A percentile compares a stretch with the other conserved stretches of the same genome.
These are phyloP conservation scores for Nakazawaea holstii DNA, from an alignment of 805 yeast species.

Conservation along the genomic window DNA sequence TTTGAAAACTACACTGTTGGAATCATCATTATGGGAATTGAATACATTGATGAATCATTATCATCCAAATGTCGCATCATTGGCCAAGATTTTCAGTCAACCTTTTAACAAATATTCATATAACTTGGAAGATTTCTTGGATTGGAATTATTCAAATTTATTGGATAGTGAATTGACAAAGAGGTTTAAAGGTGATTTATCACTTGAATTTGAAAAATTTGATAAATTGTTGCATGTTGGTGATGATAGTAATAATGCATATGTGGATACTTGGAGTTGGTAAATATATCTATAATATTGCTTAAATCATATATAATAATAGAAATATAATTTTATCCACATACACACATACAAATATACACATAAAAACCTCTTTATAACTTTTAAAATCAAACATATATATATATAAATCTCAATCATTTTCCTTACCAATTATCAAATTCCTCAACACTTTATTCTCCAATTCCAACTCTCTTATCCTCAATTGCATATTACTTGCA, in stretches of 20 bases:
- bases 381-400: no score
- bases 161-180: constrained; percentile 60
- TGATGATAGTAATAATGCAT: constrained; percentile 3
- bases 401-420: not conserved
- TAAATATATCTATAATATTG: not conserved
- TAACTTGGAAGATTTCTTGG: constrained; percentile 90
- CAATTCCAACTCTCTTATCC: constrained; percentile 81
- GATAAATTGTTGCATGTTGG: constrained; percentile 28
- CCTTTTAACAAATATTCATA: constrained; percentile 86
- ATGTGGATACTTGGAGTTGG: constrained; percentile 8
- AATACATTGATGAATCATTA: constrained; percentile 72
- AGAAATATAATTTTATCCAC: not conserved
- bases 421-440: constrained; percentile 46
- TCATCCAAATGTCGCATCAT: constrained; percentile 91
- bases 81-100: constrained; percentile 83
- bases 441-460: constrained; percentile 83
- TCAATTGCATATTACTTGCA: constrained; percentile 59
- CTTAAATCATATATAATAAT: not conserved
- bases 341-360: not conserved
- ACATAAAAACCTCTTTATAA: no score
- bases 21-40: constrained; percentile 89
- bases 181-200: constrained; percentile 65
- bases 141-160: constrained; percentile 75
- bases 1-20: constrained; percentile 68
- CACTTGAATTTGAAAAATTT: constrained; percentile 67